Base-by-base conservation (phyloP, 1,284 basidiomycete species). In the Athelia psychrophila region DNA sequence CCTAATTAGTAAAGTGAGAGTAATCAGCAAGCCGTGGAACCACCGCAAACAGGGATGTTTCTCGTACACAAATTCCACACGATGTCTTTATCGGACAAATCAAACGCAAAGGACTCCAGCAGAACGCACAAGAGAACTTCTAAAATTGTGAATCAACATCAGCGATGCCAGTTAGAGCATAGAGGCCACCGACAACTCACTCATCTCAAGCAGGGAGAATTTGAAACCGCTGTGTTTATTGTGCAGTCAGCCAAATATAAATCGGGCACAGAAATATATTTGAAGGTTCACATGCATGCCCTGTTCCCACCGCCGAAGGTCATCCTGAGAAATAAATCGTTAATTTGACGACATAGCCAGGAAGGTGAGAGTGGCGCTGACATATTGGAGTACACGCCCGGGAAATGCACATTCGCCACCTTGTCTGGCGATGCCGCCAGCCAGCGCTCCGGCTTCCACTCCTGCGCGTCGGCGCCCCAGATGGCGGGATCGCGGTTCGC, bases 401-500 rank as follows among this genome's bases (percentile, higher is more conserved):
- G 72, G 19, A 74, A 50, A 20, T 59, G 62, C 25, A 49, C 47
- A 40, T 46, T 45, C 20, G 47, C 44, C 16, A 52, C 18, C 45
- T 48, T 52, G n/a, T 53, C 49, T 27, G 51, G 40, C 8, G 47
- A 50, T 20, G 44, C 9, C 4, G 20, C 25, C 19, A 53, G 52
- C 74, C 75, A 76, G 45, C 74, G 52, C 49, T 69, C 63, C 24
- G 74, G 73, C 48, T 67, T 72, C 73, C 73, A 75, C 46, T 73
- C 62, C 50, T 68, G 65, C 4, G 75, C 73, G 53, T 75, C 73
- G 12, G 58, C 44, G 8, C 74, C 74, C 75, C 75, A 77, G 1
- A 76, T 62, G 3, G 63, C 62, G 49, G 69, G 63, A 13, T 73
- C 58, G 8, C 71, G 61, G 53, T 76, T 76, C 24, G 63, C 63